Evolutionary conservation across 2,329 filamentous ascomycete genomes (phyloP), one percentile per base, ranked within the genome.

Genomic region (Ambrosiella xylebori): DNA sequence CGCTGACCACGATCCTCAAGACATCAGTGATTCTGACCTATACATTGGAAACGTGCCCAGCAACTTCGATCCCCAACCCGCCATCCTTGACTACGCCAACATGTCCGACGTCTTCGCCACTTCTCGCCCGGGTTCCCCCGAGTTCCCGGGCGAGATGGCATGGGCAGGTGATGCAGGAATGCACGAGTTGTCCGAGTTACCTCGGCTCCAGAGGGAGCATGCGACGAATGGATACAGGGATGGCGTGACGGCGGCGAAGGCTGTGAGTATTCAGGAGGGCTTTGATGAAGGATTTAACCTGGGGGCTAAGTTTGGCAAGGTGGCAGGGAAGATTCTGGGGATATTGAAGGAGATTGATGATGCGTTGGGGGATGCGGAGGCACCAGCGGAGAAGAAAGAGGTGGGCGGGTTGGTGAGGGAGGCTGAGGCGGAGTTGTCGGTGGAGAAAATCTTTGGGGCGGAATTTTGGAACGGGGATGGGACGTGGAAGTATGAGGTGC

Each of bases 211-310:
- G 64, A 77, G 80, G 47, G 82, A 86, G 58, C 88, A 95, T 68
- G 78, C 81, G 56, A 96, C 86, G 7, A 83, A 86, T 44, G 93
- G 93, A 17, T 97, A 97, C 71, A 84, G 91, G 60, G 90, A 96
- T 65, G 93, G 91, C 50, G 79, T 97, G 57, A 78, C 84, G 0
- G 74, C 73, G 2, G 86, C 85, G 38, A 97, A 97, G 68, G 79
- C 79, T 35, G 71, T 76, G 53, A 85, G 82, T 65, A 80, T 96
- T 35, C 93, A 98, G 70, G 76, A 76, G 12, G 91, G 91, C 0
- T 97, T 98, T 66, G 93, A 98, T 67, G 87, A 91, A 63, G 91
- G 91, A 0, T 97, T 89, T 68, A 76, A 81, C 12, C 75, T 97
- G 0, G 93, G 93, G 11, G 90, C 88, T 0, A 82, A 84, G 56